Evolutionary conservation across 2,329 filamentous ascomycete species (phyloP), one percentile per base, ranked within the genome.

Genomic region (Fusarium penzigii): DNA sequence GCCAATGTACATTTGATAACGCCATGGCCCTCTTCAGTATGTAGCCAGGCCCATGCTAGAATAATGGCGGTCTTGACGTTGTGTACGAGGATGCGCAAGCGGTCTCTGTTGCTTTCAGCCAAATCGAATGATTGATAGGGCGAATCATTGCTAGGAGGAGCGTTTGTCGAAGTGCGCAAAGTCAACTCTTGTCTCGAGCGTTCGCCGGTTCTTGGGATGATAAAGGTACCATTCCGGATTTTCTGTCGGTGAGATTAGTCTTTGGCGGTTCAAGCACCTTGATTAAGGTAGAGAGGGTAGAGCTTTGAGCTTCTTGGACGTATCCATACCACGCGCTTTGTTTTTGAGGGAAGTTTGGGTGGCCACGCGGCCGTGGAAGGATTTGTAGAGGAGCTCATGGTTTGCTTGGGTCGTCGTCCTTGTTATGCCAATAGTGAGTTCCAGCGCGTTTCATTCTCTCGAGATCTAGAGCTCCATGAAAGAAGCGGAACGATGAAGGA

Each of bases 1-100:
- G 92, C 93, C 55, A 97, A 73, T 32, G 91, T 92, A 76, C 92
- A 97, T 73, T 97, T 97, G 65, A 97, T 75, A 48, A 96, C 89
- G 39, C 87, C 88, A 53, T 87, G 86, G 6, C 91, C 92, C 34
- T 83, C 86, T 34, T 88, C 85, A 0, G 91, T 92, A 38, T 80
- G 76, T 7, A 86, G 66, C 77, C 63, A 65, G 48, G 56, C 51
- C 63, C 90, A 94, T 51, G 70, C 66, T 71, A 82, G 80, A 44
- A 80, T 66, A 45, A 72, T 69, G 3, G 69, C 61, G 29, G 75
- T 62, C 48, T 65, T 72, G 48, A 75, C 56, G 48, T 74, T 75
- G 42, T 76, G 69, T 29, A 61, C 62, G 36, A 68, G 53, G 29
- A 70, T 68, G 20, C 63, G 58, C 17, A 71, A 51, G 45, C 71